Base-by-base conservation (phyloP, 2,329 filamentous ascomycete species). In the Gyromitra esculenta region DNA sequence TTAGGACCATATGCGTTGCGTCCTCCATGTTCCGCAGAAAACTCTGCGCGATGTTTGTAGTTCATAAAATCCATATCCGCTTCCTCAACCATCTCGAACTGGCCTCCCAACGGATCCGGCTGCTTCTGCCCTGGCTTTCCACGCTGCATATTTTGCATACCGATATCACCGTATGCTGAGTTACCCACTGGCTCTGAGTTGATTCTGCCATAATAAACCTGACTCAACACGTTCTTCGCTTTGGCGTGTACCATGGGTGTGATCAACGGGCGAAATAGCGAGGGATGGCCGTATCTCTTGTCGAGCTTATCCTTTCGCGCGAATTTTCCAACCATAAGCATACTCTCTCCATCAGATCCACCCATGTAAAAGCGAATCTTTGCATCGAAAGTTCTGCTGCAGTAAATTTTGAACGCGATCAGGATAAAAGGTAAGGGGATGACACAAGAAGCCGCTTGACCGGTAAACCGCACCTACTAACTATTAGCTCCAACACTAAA, bases 181-280 rank as follows among this genome's bases (percentile, higher is more conserved):
- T 70, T 56, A 7, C 50, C 69, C 13, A 52, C 31, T 37, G 89
- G 87, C 0, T 89, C 88, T 73, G 93, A 91, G 1, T 87, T 88
- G 31, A 97, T 85, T 3, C 95, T 91, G 9, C 94, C 95, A 31
- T 90, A 90, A 83, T 97, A 97, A 64, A 99, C 87, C 56, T 92
- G 89, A n/a, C 91, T 91, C 8, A 99, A 87, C 52, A 96, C 87
- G 75, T 96, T 94, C 81, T 96, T 92, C 1, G 93, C 93, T 84
- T 92, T 97, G 69, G 93, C 91, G 81, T 96, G 91, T 2, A 98
- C 95, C 94, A 98, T 97, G 1, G 95, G 95, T 0, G 94, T 97
- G 80, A 95, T 94, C 21, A 98, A 87, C 2, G 92, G 91, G 83
- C 92, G 92, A 85, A 96, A 97, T 15, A 98, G 87, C 3, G 92